These are phyloP conservation scores for Lactuca saligna DNA, from an alignment of 129 eudicot genomes.

Conservation along the genomic window DNA sequence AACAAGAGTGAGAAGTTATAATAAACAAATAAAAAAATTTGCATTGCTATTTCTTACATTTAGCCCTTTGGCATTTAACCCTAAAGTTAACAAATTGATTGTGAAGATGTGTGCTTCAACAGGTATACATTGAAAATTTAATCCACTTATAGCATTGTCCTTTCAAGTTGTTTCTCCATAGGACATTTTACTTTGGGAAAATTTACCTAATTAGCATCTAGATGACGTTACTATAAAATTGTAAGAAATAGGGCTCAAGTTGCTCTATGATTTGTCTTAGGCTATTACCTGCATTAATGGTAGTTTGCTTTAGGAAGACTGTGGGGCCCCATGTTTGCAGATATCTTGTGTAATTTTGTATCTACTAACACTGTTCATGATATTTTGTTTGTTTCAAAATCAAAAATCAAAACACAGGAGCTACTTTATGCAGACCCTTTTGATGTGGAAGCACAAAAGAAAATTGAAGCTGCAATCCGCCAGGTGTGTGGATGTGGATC, in stretches of 20 bases:
- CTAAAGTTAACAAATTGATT: neutral
- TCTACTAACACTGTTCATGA: constrained; percentile 16
- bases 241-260: too few species aligned
- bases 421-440: constrained; percentile 94
- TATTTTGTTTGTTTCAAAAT: constrained; percentile 1
- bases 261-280: too few species aligned
- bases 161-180: too few species aligned
- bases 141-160: neutral
- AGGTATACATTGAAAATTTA: neutral
- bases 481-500: constrained; percentile 49
- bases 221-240: too few species aligned
- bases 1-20: neutral
- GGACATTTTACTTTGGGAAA: too few species aligned
- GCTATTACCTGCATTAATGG: too few species aligned
- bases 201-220: too few species aligned
- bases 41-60: neutral
- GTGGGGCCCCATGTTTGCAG: neutral
- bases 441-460: constrained; percentile 97
- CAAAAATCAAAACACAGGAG: constrained; percentile 37
- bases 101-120: too few species aligned
- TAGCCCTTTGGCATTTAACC: neutral
- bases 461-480: constrained; percentile 94
- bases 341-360: constrained; percentile 5
- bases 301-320: neutral
- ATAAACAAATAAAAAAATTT: neutral